phyloP scores from a whole-genome alignment of 768 basidiomycete species.

The Nidula microcarpa region DNA sequence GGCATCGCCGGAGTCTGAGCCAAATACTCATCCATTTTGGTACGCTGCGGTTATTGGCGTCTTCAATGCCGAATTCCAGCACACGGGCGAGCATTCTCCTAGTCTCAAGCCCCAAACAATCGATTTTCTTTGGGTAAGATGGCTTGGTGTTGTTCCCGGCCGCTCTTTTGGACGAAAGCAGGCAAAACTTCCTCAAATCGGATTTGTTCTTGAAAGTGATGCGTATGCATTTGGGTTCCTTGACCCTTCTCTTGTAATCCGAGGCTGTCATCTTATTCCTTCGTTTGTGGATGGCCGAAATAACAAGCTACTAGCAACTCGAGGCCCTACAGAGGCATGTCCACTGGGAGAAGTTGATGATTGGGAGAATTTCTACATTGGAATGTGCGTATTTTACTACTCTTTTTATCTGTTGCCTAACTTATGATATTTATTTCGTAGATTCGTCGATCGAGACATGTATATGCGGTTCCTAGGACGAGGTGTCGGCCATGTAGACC shows the following conservation, averaged over 20 bases:
- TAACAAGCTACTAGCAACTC: conserved; percentile 6
- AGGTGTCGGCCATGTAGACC: conserved; percentile 27
- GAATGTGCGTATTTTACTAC: conserved; percentile 19
- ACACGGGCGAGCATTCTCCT: too few relatives aligned
- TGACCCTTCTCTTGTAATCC: conserved; percentile 33
- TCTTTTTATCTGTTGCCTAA: not conserved
- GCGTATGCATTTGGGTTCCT: conserved; percentile 38
- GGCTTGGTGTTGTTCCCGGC: conserved; percentile 21
- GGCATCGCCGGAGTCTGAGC: conserved; percentile 9
- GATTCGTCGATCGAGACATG: conserved; percentile 27
- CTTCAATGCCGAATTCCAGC: conserved; percentile 20
- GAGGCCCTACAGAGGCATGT: conserved; percentile 4
- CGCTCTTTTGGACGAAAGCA: conserved; percentile 21
- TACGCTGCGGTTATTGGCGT: conserved; percentile 26
- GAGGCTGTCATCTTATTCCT: conserved; percentile 35
- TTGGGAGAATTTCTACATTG: conserved; percentile 27
- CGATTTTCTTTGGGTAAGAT: conserved; percentile 34
- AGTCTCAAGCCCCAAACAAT: conserved; percentile 10
- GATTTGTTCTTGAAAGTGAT: conserved; percentile 27
- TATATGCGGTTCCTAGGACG: conserved; percentile 21
- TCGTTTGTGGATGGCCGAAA: conserved; percentile 16
- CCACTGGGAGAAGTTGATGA: too few relatives aligned
- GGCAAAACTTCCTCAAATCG: conserved; percentile 26
- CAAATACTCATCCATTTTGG: conserved; percentile 18
- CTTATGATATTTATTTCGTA: conserved; percentile 3